These are phyloP conservation scores for Cicer arietinum DNA, from an alignment of 306 rosid species.

Conservation along the genomic window DNA sequence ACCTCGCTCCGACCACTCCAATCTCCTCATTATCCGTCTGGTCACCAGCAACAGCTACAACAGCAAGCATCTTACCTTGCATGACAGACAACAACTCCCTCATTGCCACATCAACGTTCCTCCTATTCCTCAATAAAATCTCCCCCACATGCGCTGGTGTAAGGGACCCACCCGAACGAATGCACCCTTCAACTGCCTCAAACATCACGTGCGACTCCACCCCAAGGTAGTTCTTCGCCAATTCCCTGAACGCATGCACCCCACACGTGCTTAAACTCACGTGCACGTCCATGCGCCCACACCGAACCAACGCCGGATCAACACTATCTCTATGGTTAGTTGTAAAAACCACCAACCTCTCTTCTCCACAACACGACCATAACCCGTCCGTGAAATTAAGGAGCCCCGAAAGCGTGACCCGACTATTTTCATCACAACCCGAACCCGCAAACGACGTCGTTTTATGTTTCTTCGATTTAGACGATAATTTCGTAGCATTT, in stretches of 20 bases:
- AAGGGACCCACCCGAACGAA: constrained; percentile 69
- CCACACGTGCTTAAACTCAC: constrained; percentile 84
- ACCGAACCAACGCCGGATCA: constrained; percentile 81
- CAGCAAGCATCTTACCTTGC: constrained; percentile 59
- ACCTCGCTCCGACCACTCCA: constrained; percentile 47
- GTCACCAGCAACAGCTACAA: constrained; percentile 38
- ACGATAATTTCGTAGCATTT: constrained; percentile 7
- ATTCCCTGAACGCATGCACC: constrained; percentile 62
- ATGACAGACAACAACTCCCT: constrained; percentile 69
- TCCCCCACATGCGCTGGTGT: constrained; percentile 91
- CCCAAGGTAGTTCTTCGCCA: constrained; percentile 67
- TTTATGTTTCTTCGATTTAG: constrained; percentile 34
- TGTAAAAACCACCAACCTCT: constrained; percentile 79
- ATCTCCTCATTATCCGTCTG: constrained; percentile 50
- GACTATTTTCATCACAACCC: constrained; percentile 55
- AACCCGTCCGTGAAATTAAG: constrained; percentile 84
- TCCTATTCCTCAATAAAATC: constrained; percentile 69
- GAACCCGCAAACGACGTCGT: constrained; percentile 28
- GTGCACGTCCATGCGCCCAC: constrained; percentile 92
- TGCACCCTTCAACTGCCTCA: constrained; percentile 68
- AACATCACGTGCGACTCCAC: constrained; percentile 63
- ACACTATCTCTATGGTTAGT: constrained; percentile 75
- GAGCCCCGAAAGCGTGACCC: constrained; percentile 85
- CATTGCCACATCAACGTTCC: constrained; percentile 65
- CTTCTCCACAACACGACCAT: constrained; percentile 91